Conservation (phyloP, 1,284 basidiomycete species). For the Tylopilus orsonianus region DNA sequence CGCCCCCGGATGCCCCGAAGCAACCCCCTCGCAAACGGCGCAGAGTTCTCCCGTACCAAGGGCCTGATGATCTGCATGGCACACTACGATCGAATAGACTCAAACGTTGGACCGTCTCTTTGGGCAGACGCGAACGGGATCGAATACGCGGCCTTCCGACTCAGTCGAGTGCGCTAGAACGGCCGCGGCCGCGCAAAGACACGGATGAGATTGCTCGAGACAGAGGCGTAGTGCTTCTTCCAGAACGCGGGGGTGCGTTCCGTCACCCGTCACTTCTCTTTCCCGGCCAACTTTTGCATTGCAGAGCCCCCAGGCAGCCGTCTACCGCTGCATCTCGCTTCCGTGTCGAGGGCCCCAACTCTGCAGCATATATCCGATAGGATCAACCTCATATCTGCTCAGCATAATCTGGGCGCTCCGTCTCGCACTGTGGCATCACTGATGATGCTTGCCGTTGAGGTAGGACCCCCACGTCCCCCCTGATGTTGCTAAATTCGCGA, state of each 20-base stretch:
- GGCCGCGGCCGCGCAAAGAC: slow-evolving; percentile 43
- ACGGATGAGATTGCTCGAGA: slow-evolving; percentile 71
- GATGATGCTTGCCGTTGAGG: slow-evolving; percentile 77
- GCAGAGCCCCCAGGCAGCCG: slow-evolving; percentile 71
- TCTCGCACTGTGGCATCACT: slow-evolving; percentile 62
- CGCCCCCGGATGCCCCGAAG: slow-evolving; percentile 59
- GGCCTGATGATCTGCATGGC: slow-evolving; percentile 52
- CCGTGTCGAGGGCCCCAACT: slow-evolving; percentile 66
- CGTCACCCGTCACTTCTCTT: neutral
- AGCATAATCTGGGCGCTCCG: slow-evolving; percentile 65
- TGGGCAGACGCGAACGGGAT: slow-evolving; percentile 73
- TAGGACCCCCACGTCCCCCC: slow-evolving; percentile 24
- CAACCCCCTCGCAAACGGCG: slow-evolving; percentile 71
- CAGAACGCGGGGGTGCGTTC: slow-evolving; percentile 61
- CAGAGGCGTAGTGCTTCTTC: slow-evolving; percentile 58
- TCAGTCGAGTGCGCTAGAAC: slow-evolving; percentile 41
- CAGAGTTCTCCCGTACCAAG: slow-evolving; percentile 68
- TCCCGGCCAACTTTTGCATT: neutral
- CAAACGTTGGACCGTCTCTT: slow-evolving; percentile 71
- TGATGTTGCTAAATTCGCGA: slow-evolving; percentile 2
- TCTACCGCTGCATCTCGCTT: slow-evolving; percentile 65
- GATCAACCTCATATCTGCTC: slow-evolving; percentile 76
- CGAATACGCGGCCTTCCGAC: slow-evolving; percentile 55
- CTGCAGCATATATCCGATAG: slow-evolving; percentile 77
- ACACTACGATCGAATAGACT: slow-evolving; percentile 60